phyloP scores from a whole-genome alignment of 2,329 filamentous ascomycete genomes.

The Aureobasidium sp. region DNA sequence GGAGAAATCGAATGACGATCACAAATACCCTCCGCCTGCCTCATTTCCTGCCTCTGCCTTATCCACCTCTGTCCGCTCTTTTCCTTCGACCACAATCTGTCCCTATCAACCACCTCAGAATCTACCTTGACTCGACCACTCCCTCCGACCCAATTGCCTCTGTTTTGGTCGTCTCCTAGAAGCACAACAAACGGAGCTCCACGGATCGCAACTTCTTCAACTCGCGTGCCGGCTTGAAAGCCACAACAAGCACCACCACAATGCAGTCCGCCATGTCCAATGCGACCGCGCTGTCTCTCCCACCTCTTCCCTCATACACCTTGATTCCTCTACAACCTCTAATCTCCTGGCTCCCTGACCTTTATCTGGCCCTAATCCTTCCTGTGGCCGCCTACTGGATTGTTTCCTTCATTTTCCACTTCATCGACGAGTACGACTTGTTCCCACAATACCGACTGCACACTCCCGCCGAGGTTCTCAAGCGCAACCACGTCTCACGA shows the following conservation, averaged over 20 bases:
- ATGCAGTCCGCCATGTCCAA: conserved; percentile 25
- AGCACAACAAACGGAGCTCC: conserved; percentile 1
- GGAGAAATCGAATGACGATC: conserved; percentile 13
- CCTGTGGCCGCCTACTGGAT: conserved; percentile 85
- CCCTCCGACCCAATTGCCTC: background rate
- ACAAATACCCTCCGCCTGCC: background rate
- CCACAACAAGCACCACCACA: conserved; percentile 5
- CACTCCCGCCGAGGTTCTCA: conserved; percentile 82
- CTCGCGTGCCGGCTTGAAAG: conserved; percentile 7
- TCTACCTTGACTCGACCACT: background rate
- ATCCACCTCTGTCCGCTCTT: background rate
- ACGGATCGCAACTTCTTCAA: background rate
- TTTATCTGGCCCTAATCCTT: conserved; percentile 65
- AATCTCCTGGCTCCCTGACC: conserved; percentile 72
- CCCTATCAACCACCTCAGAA: background rate
- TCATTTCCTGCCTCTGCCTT: background rate
- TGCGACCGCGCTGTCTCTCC: conserved; percentile 48
- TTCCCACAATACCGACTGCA: conserved; percentile 90
- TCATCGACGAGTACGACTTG: conserved; percentile 75
- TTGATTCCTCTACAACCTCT: conserved; percentile 64
- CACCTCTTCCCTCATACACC: conserved; percentile 78
- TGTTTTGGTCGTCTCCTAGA: background rate
- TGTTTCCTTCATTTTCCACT: conserved; percentile 78
- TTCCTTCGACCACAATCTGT: background rate
- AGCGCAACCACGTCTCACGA: conserved; percentile 78